Base-by-base conservation (phyloP, 768 basidiomycete genomes). In the Ephemerocybe angulata region DNA sequence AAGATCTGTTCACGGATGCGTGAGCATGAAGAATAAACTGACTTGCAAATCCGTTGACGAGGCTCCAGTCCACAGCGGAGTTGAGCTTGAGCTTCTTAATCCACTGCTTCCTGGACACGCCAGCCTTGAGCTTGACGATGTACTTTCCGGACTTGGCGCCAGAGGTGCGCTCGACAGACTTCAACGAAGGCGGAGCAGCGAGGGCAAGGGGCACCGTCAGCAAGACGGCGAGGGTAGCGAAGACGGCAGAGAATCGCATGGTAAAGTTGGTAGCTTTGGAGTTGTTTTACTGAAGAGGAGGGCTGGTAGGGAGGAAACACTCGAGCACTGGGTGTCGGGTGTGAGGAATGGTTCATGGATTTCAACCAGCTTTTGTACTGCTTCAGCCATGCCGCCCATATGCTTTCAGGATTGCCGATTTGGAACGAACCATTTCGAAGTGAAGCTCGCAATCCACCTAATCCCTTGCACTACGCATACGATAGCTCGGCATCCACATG, bases 81-180 rank as follows among this genome's bases (percentile, higher is more conserved):
- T 11, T 31, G 17, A 48, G 52, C 11, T 15, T 35, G 35, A 24
- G 52, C 12, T 38, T 25, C 29, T 25, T 15, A 22, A 31, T 22
- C 38, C 28, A 35, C 30, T 5, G 4, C 46, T 25, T 46, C 24
- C 37, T 50, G 15, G 38, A 42, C 24, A 28, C 27, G 30, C 41
- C 51, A 19, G 50, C 46, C 30, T 62, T 65, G 19, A 62, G 51
- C 44, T 60, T 61, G 40, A 64, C 60, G 44, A 59, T 52, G 24
- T 22, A 65, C 33, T 51, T 55, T 53, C 49, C 35, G 15, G 51
- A 40, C n/a, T 37, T 48, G 21, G 44, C 27, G 15, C 54, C 58
- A n/a, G 50, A 11, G 27, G 38, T 47, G 30, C 30, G 29, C 44
- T 52, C 46, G 50, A 55, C 27, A 5, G 50, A 24, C 46, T 22